Percentiles rank a stretch among this genome's conserved stretches.
Conservation (phyloP, 2,329 filamentous ascomycete species). For the Chaetomiaceae sp. region DNA sequence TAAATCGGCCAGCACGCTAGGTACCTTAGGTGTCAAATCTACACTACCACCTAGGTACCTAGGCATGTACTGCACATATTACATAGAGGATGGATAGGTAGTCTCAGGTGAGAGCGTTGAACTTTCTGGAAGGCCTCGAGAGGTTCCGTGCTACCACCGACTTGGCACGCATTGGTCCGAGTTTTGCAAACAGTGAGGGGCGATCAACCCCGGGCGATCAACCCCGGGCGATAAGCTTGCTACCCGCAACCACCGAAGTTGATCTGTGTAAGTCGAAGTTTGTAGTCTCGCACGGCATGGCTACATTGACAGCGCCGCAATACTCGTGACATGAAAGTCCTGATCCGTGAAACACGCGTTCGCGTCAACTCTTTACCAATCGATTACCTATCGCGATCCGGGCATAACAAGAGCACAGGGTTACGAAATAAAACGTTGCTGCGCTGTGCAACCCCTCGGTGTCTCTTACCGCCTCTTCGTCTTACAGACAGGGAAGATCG, state of each 20-base stretch:
- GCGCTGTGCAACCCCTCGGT: constrained; percentile 12
- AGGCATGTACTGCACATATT: too few relatives aligned
- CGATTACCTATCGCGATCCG: neutral
- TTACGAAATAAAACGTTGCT: neutral
- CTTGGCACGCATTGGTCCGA: too few relatives aligned
- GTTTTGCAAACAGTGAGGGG: too few relatives aligned
- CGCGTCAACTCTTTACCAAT: neutral
- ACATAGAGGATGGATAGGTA: too few relatives aligned
- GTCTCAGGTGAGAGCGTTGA: too few relatives aligned
- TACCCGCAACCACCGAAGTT: neutral
- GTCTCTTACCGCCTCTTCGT: constrained; percentile 24
- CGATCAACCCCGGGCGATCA: neutral
- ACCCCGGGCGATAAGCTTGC: neutral
- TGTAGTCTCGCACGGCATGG: neutral
- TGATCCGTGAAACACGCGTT: neutral
- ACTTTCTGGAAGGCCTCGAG: neutral
- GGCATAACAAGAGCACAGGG: neutral
- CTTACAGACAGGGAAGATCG: constrained; percentile 6
- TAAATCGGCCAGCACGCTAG: too few relatives aligned
- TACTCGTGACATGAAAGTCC: neutral
- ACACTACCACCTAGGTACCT: too few relatives aligned
- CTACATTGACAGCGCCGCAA: neutral
- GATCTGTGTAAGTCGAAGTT: neutral
- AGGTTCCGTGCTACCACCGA: neutral
- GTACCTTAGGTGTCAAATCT: too few relatives aligned